Percentiles rank a stretch among this genome's conserved stretches.
phyloP scores from a whole-genome alignment of 371 early-diverging fungal species.

The Haplosporangium sp. region DNA sequence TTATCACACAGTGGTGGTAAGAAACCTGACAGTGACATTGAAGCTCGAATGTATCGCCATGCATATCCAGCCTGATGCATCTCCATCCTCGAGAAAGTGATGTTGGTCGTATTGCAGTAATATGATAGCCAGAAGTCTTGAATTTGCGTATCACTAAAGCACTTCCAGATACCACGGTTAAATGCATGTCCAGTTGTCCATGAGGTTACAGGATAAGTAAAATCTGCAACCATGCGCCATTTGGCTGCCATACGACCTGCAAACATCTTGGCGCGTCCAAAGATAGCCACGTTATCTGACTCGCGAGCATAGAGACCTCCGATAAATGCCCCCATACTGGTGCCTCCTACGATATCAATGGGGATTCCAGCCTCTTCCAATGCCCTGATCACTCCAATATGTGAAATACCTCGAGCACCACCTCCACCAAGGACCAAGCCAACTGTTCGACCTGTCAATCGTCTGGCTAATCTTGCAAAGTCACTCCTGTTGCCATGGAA shows the following conservation, averaged over 20 bases:
- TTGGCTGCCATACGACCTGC: conserved; percentile 82
- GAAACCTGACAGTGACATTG: conserved; percentile 97
- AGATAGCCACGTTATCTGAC: conserved; percentile 88
- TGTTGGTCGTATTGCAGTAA: conserved; percentile 98
- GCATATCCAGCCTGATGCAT: conserved; percentile 93
- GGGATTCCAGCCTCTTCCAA: conserved; percentile 99
- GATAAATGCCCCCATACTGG: conserved; percentile 98
- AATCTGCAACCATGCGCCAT: conserved; percentile 93
- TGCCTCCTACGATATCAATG: conserved; percentile 98
- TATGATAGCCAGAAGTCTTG: conserved; percentile 99
- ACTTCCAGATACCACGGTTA: conserved; percentile 96
- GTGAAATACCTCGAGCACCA: conserved; percentile 98
- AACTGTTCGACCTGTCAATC: conserved; percentile 93
- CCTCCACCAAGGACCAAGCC: conserved; percentile 99
- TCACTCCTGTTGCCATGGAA: conserved; percentile 69
- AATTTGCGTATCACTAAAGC: conserved; percentile 92
- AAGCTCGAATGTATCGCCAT: conserved; percentile 98
- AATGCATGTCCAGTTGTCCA: conserved; percentile 95
- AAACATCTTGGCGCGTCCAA: conserved; percentile 90
- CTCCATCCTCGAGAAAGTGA: conserved; percentile 95
- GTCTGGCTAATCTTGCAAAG: conserved; percentile 92
- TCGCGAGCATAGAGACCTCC: conserved; percentile 96
- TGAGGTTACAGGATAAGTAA: conserved; percentile 96
- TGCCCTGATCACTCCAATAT: conserved; percentile 96
- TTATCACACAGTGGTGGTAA: conserved; percentile 97